Evolutionary conservation across 2,329 filamentous ascomycete genomes (phyloP), one percentile per base, ranked within the genome.

Genomic region (Stylonectria norvegica): DNA sequence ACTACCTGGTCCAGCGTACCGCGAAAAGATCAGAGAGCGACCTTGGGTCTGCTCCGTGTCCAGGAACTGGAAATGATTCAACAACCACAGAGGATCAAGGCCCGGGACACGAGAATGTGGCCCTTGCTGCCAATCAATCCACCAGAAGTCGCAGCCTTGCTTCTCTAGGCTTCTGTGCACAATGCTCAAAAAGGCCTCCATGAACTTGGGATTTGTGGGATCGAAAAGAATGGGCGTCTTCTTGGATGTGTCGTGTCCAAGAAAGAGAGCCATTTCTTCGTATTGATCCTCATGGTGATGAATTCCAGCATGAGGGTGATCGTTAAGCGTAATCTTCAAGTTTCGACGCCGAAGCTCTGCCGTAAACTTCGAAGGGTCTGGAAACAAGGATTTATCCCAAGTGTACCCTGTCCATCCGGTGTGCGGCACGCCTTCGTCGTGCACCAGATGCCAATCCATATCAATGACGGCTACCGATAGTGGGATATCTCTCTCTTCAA

Each of bases 61-160:
- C 3, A 79, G 62, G 55, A 75, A 83, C 40, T 83, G 78, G 52
- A 75, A 83, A 54, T 84, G 80, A 50, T 83, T 84, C 15, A 83
- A 67, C 17, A 82, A 61, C 79, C 80, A 83, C 0, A 84, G 63
- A 0, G 80, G 80, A 55, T 83, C 80, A 3, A 83, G 63, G 2
- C 78, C 78, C 0, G 70, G 72, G 5, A 81, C 67, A 22, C 69
- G 67, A 2, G 77, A 78, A 40, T 69, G 64, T 3, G 66, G 61
- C 2, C 80, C 80, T 56, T 83, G 80, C 57, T 84, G 80, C 79
- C 79, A 84, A 55, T 84, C 80, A 19, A 83, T 69, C 80, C 80
- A 84, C 77, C 78, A 82, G 41, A 84, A 81, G 52, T 83, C 79
- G 16, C 72, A 68, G 1, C 75, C 79, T 7, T 76, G 63, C 1